Conservation (phyloP, 2,329 filamentous ascomycete genomes). For the Microdochium trichocladiopsis region DNA sequence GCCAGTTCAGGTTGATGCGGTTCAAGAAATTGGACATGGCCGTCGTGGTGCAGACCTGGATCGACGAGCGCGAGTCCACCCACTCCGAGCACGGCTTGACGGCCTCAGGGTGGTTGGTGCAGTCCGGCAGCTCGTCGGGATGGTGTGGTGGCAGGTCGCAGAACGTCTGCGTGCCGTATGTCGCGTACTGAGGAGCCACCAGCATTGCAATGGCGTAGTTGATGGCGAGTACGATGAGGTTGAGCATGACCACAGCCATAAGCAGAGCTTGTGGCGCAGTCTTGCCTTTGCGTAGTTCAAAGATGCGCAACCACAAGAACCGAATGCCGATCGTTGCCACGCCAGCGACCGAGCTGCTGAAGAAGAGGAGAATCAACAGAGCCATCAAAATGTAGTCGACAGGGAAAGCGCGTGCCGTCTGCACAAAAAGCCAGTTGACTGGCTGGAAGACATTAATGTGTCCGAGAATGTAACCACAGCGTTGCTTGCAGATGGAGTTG, state of each 20-base stretch:
- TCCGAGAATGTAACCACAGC: constrained; percentile 87
- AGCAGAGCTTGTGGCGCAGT: constrained; percentile 89
- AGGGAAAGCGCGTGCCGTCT: constrained; percentile 77
- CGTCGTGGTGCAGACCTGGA: constrained; percentile 80
- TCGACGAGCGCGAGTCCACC: constrained; percentile 61
- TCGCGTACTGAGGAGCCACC: constrained; percentile 91
- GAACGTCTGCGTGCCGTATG: constrained; percentile 90
- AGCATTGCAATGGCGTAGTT: constrained; percentile 93
- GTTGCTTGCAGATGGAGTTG: constrained; percentile 85
- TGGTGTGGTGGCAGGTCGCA: constrained; percentile 65
- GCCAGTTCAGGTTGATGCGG: constrained; percentile 86
- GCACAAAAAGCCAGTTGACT: constrained; percentile 81
- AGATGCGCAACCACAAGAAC: constrained; percentile 91
- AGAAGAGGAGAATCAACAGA: constrained; percentile 77
- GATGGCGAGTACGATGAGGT: constrained; percentile 80
- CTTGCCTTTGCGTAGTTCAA: constrained; percentile 81
- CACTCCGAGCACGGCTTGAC: constrained; percentile 79
- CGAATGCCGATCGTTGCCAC: constrained; percentile 85
- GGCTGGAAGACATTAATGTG: constrained; percentile 90
- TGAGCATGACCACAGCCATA: constrained; percentile 84
- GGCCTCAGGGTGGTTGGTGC: constrained; percentile 60
- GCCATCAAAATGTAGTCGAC: constrained; percentile 89
- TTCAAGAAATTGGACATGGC: constrained; percentile 92
- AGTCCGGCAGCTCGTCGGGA: constrained; percentile 66
- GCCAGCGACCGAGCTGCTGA: constrained; percentile 80